phyloP scores from a whole-genome alignment of 352 stramenopile genomes.

The Peronosclerospora sorghi region DNA sequence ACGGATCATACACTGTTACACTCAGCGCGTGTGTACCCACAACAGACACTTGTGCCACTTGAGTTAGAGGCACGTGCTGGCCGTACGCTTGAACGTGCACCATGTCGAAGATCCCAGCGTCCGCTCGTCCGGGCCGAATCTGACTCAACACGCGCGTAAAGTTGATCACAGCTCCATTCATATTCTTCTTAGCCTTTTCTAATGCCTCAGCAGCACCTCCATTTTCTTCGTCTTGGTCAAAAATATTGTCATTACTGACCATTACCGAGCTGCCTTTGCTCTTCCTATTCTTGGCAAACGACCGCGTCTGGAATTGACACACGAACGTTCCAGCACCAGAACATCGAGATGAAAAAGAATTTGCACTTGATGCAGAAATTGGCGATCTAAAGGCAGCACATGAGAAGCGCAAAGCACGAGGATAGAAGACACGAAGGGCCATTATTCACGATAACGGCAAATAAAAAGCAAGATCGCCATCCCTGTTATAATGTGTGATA shows the following conservation, averaged over 20 bases:
- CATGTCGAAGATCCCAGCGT: constrained; percentile 76
- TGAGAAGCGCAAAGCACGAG: constrained; percentile 12
- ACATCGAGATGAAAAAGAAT: constrained; percentile 4
- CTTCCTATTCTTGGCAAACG: constrained; percentile 69
- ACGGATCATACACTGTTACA: constrained; percentile 72
- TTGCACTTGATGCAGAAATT: not conserved
- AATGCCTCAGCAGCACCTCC: constrained; percentile 26
- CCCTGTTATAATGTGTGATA: not conserved
- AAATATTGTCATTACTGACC: constrained; percentile 7
- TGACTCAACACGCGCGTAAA: constrained; percentile 61
- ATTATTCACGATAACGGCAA: constrained; percentile 7
- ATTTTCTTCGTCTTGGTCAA: constrained; percentile 13
- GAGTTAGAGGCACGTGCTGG: constrained; percentile 59
- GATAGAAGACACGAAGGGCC: constrained; percentile 20
- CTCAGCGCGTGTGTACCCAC: constrained; percentile 48
- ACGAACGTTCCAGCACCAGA: not conserved
- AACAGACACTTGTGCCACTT: constrained; percentile 70
- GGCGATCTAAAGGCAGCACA: constrained; percentile 8
- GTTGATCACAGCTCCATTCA: constrained; percentile 64
- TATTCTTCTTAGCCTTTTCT: constrained; percentile 67
- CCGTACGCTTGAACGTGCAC: constrained; percentile 74
- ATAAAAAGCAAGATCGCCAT: too few species aligned
- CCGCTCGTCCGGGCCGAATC: constrained; percentile 69
- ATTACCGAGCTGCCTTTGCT: constrained; percentile 19
- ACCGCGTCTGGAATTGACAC: constrained; percentile 21